Evolutionary conservation across 176 grass and related monocot species (phyloP).

Genomic region (maize (Zea mays)): DNA sequence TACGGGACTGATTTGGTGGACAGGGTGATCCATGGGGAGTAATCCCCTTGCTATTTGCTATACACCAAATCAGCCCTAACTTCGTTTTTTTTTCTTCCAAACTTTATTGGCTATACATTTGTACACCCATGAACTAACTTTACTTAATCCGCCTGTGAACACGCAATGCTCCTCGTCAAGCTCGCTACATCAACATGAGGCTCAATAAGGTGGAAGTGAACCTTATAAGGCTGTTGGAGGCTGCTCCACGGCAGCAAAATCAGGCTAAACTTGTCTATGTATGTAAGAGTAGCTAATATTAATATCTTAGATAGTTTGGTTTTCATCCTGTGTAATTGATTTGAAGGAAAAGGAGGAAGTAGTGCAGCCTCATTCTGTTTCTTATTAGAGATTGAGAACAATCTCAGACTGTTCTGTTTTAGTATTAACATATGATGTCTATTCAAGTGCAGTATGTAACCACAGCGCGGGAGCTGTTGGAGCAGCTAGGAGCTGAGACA

Average conservation of each 20-base stretch:
- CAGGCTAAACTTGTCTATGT: constrained; percentile 86
- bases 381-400: neutral
- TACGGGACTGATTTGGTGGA: too few species aligned
- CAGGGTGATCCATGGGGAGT: too few species aligned
- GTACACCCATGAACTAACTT: neutral
- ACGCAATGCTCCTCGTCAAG: neutral
- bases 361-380: neutral
- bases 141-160: neutral
- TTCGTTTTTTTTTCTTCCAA: neutral
- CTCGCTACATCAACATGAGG: constrained; percentile 43
- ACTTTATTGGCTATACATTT: neutral
- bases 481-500: constrained; percentile 77
- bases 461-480: constrained; percentile 78
- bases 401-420: neutral
- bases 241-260: constrained; percentile 80
- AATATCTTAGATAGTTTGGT: neutral
- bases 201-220: constrained; percentile 90
- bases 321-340: neutral
- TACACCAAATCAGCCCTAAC: too few species aligned
- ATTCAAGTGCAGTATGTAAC: constrained; percentile 73
- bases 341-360: neutral
- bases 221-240: constrained; percentile 75
- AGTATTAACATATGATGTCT: neutral
- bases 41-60: too few species aligned
- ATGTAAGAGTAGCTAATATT: constrained; percentile 39